Evolutionary conservation across 2,329 filamentous ascomycete species (phyloP), one percentile per base, ranked within the genome.

Genomic region (Berkeleyomyces rouxiae): DNA sequence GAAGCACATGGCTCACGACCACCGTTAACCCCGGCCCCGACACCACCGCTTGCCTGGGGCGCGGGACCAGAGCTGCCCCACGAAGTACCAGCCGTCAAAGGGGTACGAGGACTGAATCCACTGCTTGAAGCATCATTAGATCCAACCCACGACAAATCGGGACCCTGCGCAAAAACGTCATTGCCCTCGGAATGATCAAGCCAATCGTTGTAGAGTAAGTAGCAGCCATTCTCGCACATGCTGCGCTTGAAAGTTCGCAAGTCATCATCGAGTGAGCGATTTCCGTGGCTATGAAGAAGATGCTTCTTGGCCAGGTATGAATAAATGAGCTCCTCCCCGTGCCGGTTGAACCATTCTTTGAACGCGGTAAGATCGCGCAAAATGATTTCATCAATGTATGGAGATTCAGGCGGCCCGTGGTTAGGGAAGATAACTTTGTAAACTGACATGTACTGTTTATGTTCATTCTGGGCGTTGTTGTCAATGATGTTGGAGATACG

Each of bases 71-170:
- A 47, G 44, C 37, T 61, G 44, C 37, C 23, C 59, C 59, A 61
- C 9, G 59, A 62, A 13, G 42, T 46, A 10, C 61, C 58, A 36
- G 40, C 7, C 3, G 58, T 31, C 23, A 37, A 47, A 11, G 63
- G 63, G 3, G 63, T 64, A 16, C 60, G 59, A 2, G 63, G 63
- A n/a, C 59, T 58, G 57, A 64, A 64, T n/a, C 37, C 37, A 39
- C 37, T 62, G 53, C 59, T 49, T 31, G 59, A 49, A 9, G 43
- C 31, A 39, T 62, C 59, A 3, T 59, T 61, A 7, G 49, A 40
- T 23, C 46, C 59, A 4, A 31, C 36, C 44, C 59, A 61, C 33
- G 62, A 57, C 5, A 57, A 59, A 10, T 63, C 61, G 39, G 46
- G 42, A 13, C 42, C 49, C 9, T 59, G 42, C 44, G 46, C n/a